Base-by-base conservation (phyloP, 1,139 yeast species). In the Sugiyamaella xylanicola region DNA sequence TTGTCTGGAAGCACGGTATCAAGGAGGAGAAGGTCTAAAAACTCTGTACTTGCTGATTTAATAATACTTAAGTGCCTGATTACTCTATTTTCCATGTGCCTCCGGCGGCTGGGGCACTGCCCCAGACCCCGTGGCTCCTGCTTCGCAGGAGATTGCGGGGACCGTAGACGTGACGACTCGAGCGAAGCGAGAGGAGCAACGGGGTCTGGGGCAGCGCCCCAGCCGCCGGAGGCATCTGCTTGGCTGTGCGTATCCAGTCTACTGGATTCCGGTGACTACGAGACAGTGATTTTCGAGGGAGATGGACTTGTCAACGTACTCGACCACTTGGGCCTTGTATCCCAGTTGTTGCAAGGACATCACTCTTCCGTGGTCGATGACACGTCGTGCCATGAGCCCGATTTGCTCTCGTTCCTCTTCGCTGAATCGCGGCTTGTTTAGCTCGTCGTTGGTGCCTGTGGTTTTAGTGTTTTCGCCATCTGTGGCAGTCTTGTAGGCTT, bases 1-100 rank as follows among this genome's bases (percentile, higher is more conserved):
- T 92, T 67, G 85, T 91, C 86, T 93, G 98, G 98, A 95, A 92
- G 83, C 98, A 93, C 79, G 99, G 98, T 84, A 85, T 89, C 67
- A 80, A 77, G 70, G 90, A 84, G 76, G 84, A 81, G 76, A 93
- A 93, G 86, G 84, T 91, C 82, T 92, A 90, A 84, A 48, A 55
- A 48, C 13, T 17, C 32, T 48, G 50, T 35, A 53, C 9, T 44
- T 35, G 42, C 51, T 21, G 27, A 19, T 20, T 35, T 36, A n/a
- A 11, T 36, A 36, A 22, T 43, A 2, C 35, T 32, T 21, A 16
- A n/a, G 15, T 22, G 45, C 19, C 11, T 22, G 9, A 17, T 15
- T 16, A 37, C 20, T n/a, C 20, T 32, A 4, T 4, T 15, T 11
- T 8, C 15, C 15, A 4, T 32, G 29, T 25, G 29, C 29, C 29